Percentiles rank a stretch among this genome's conserved stretches.
phyloP scores from a whole-genome alignment of 2,329 filamentous ascomycete genomes.

The Aureobasidium mangrovei region DNA sequence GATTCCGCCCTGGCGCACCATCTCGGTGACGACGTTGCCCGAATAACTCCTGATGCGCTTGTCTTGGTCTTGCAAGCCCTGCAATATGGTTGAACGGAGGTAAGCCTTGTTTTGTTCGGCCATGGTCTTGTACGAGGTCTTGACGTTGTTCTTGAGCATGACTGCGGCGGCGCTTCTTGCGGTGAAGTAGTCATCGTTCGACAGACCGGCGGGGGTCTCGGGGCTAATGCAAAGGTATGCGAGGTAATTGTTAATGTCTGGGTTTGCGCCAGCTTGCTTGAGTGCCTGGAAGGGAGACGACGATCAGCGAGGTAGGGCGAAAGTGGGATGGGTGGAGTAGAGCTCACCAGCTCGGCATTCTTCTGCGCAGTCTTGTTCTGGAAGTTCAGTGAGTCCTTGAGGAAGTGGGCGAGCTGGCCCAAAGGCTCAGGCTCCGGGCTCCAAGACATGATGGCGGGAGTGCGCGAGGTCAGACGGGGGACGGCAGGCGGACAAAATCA shows the following conservation, averaged over 20 bases:
- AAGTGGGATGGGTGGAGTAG: not conserved
- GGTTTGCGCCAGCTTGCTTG: slow-evolving; percentile 73
- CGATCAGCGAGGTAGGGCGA: not conserved
- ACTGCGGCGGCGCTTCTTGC: slow-evolving; percentile 82
- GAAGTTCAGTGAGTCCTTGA: slow-evolving; percentile 85
- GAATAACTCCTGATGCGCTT: slow-evolving; percentile 78
- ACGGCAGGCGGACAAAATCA: not conserved
- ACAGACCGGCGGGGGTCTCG: slow-evolving; percentile 51
- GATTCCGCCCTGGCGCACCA: slow-evolving; percentile 75
- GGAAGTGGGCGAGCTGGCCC: slow-evolving; percentile 77
- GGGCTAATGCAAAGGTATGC: slow-evolving; percentile 77
- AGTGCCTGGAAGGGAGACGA: slow-evolving; percentile 61
- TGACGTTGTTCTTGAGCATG: slow-evolving; percentile 93
- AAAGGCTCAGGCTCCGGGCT: slow-evolving; percentile 81
- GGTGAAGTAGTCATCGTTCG: slow-evolving; percentile 56
- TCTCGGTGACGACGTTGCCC: slow-evolving; percentile 88
- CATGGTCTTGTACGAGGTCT: slow-evolving; percentile 64
- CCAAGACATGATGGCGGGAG: slow-evolving; percentile 64
- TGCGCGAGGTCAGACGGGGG: not conserved
- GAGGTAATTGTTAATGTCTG: slow-evolving; percentile 96
- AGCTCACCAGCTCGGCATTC: slow-evolving; percentile 73
- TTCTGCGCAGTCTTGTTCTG: slow-evolving; percentile 73
- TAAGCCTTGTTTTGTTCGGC: slow-evolving; percentile 63
- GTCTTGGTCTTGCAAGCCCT: slow-evolving; percentile 72
- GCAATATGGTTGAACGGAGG: slow-evolving; percentile 68